phyloP scores from a whole-genome alignment of 1,284 basidiomycete genomes.

The Ceratobasidium sp. region DNA sequence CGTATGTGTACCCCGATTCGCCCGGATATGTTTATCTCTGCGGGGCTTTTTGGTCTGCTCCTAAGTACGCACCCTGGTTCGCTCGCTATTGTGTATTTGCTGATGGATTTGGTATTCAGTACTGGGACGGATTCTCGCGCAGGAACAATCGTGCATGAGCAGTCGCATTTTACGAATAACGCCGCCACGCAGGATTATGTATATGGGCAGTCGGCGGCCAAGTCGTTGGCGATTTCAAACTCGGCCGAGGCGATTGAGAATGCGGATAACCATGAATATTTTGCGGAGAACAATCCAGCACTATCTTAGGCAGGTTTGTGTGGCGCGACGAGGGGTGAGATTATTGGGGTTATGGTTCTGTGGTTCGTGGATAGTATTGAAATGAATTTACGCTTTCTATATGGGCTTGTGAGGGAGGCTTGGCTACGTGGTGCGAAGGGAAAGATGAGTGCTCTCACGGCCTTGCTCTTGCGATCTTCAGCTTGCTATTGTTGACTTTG shows the following conservation, averaged over 20 bases:
- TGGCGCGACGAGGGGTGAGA: too few relatives aligned
- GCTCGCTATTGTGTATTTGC: too few relatives aligned
- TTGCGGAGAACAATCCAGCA: conserved; percentile 27
- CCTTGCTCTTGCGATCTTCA: too few relatives aligned
- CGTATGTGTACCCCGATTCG: conserved; percentile 30
- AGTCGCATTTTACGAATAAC: conserved; percentile 39
- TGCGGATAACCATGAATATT: conserved; percentile 33
- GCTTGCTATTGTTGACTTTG: too few relatives aligned
- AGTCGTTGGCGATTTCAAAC: conserved; percentile 30
- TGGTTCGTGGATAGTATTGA: too few relatives aligned
- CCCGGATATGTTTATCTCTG: conserved; percentile 37
- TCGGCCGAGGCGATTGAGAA: conserved; percentile 11
- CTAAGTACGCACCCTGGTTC: conserved; percentile 3
- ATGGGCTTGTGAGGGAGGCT: too few relatives aligned
- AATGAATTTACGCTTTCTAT: too few relatives aligned
- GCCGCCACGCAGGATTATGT: conserved; percentile 38
- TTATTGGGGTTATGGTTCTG: too few relatives aligned
- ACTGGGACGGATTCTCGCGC: conserved; percentile 42
- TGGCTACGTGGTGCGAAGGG: too few relatives aligned
- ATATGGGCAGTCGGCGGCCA: conserved; percentile 31
- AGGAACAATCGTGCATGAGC: conserved; percentile 42
- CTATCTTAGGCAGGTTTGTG: too few relatives aligned
- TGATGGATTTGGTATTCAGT: neutral
- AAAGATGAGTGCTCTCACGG: too few relatives aligned
- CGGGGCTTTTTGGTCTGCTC: conserved; percentile 36